phyloP scores from a whole-genome alignment of 768 basidiomycete genomes.

The Russula vinacea region DNA sequence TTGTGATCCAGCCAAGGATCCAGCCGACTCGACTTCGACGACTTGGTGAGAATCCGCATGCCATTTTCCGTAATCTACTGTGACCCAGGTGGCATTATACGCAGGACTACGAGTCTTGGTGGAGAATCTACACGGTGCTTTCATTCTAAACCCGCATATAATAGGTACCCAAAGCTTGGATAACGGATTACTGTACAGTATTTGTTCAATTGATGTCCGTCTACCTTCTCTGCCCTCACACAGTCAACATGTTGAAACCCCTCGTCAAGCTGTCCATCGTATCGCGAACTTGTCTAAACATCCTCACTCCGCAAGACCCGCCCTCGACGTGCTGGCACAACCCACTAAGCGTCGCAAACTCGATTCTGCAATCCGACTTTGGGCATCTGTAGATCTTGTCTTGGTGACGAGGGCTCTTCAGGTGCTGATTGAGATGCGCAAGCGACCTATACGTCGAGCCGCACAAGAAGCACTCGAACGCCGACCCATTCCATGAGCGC shows the following conservation, averaged over 20 bases:
- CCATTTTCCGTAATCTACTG: too few relatives aligned
- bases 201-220: too few relatives aligned
- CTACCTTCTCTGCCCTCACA: neutral
- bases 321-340: conserved; percentile 24
- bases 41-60: too few relatives aligned
- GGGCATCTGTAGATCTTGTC: conserved; percentile 20
- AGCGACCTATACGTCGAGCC: conserved; percentile 44
- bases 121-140: too few relatives aligned
- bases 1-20: too few relatives aligned
- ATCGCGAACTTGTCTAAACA: conserved; percentile 16
- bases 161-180: too few relatives aligned
- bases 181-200: too few relatives aligned
- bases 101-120: too few relatives aligned
- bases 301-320: conserved; percentile 19
- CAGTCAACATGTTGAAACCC: neutral
- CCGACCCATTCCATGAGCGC: conserved; percentile 42
- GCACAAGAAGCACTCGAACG: conserved; percentile 66
- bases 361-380: conserved; percentile 36
- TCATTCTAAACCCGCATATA: too few relatives aligned
- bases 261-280: conserved; percentile 17
- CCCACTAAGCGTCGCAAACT: conserved; percentile 20
- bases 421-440: conserved; percentile 54
- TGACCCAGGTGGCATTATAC: too few relatives aligned
- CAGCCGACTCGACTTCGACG: too few relatives aligned
- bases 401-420: conserved; percentile 49